Evolutionary conservation across 2,329 filamentous ascomycete species (phyloP), one percentile per base, ranked within the genome.

Genomic region (Ophiocordyceps camponoti-floridani): DNA sequence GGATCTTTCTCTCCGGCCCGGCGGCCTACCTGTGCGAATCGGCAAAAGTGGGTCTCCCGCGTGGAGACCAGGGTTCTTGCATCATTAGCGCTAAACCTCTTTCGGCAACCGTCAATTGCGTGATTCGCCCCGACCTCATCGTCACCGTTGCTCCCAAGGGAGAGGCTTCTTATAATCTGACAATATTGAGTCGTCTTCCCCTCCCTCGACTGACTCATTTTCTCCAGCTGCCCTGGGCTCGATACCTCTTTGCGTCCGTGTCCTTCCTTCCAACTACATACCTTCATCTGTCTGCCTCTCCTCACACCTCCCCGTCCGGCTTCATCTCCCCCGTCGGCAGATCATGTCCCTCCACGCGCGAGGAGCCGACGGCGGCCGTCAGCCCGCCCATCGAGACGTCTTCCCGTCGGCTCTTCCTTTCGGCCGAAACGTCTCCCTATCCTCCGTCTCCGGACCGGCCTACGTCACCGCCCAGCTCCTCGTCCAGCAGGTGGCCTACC

Each of bases 401-500:
- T 12, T 35, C 31, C 31, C 9, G 28, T 69, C 73, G 40, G 71
- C 63, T 47, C 63, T 77, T 19, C 73, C 74, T 16, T 76, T 77
- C 44, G 74, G 73, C 49, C 69, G 75, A 59, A 60, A 62, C 44
- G 67, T 77, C 41, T 49, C 70, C 23, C 61, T 77, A 47, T 61
- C 70, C 31, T 67, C 72, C 54, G 84, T 96, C 61, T 79, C 75
- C 48, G 91, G 89, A 14, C 84, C 89, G 52, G 91, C 84, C 46
- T 98, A 98, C 65, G 75, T 89, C 49, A 96, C 89, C 38, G 84
- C 87, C 28, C 91, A 98, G 66, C 79, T 86, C 19, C 76, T 98
- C 46, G 82, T 96, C 51, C 91, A 98, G 68, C 91, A 98, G 65
- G 82, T 96, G 51, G 86, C 89, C 48, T 98, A 94, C 67, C 77